phyloP scores from a whole-genome alignment of 2,329 filamentous ascomycete genomes.

The Aspergillus spinulosporus region DNA sequence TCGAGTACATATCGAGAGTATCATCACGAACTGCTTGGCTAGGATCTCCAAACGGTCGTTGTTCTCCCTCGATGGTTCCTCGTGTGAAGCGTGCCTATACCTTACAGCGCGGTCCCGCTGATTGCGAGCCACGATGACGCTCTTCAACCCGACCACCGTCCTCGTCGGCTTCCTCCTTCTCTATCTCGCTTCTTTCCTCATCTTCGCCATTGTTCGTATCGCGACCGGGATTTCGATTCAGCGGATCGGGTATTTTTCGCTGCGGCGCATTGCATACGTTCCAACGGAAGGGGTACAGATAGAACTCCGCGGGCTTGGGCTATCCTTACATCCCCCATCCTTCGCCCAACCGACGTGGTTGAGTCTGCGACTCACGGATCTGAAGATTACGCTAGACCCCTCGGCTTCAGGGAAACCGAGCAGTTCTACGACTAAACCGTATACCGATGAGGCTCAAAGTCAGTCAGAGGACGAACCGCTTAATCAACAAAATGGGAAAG shows the following conservation, averaged over 20 bases:
- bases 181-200: slow-evolving; percentile 87
- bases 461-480: slow-evolving; percentile 27
- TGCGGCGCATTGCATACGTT: slow-evolving; percentile 86
- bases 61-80: slow-evolving; percentile 25
- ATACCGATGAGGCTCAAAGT: slow-evolving; percentile 24
- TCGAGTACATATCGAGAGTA: neutral
- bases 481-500: slow-evolving; percentile 21
- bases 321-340: slow-evolving; percentile 87
- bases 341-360: slow-evolving; percentile 97
- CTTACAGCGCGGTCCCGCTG: slow-evolving; percentile 33
- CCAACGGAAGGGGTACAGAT: slow-evolving; percentile 85
- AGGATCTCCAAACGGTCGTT: neutral
- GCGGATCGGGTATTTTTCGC: slow-evolving; percentile 85
- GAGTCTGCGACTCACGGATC: slow-evolving; percentile 82
- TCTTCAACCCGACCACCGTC: slow-evolving; percentile 70
- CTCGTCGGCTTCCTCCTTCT: slow-evolving; percentile 80
- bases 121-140: slow-evolving; percentile 45
- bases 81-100: slow-evolving; percentile 15
- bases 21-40: neutral
- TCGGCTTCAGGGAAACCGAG: slow-evolving; percentile 53
- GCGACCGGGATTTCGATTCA: slow-evolving; percentile 94
- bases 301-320: slow-evolving; percentile 82
- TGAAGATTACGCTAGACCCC: slow-evolving; percentile 80
- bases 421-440: slow-evolving; percentile 23
- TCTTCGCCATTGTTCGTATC: slow-evolving; percentile 90